phyloP scores from a whole-genome alignment of 192 early-diverging fungal genomes.

The Entomortierella parvispora region DNA sequence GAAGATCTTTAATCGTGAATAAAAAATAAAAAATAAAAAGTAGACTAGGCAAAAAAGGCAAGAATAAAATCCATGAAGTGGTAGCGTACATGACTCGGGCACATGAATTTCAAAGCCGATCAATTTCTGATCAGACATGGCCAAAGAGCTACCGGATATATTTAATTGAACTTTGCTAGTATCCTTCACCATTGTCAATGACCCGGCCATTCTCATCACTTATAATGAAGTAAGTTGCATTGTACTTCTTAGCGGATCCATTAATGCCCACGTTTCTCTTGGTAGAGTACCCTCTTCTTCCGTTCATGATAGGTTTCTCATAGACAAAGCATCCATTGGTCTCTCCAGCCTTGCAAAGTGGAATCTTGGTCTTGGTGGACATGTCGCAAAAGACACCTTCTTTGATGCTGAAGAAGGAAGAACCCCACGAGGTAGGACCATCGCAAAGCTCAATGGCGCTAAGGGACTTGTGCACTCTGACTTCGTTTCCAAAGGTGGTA shows the following conservation, averaged over 20 bases:
- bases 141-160: too few relatives aligned
- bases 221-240: conserved; percentile 15
- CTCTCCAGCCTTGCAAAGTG: conserved; percentile 15
- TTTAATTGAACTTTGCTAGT: too few relatives aligned
- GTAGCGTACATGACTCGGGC: too few relatives aligned
- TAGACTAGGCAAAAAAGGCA: too few relatives aligned
- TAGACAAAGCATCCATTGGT: conserved; percentile 18
- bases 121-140: too few relatives aligned
- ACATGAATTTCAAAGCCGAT: too few relatives aligned
- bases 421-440: conserved; percentile 13
- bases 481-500: conserved; percentile 3
- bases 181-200: conserved; percentile 11
- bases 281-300: conserved; percentile 8
- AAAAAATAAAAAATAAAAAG: too few relatives aligned
- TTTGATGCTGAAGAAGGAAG: conserved; percentile 9
- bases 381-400: conserved; percentile 25
- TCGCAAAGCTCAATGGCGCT: conserved; percentile 20
- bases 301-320: conserved; percentile 8
- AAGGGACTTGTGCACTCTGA: conserved; percentile 10
- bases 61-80: too few relatives aligned
- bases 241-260: conserved; percentile 10
- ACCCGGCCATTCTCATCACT: conserved; percentile 6
- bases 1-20: too few relatives aligned
- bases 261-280: conserved; percentile 8
- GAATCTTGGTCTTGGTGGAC: conserved; percentile 21